Evolutionary conservation across 1,284 basidiomycete species (phyloP).

Genomic region (Chalciporus piperatoides): DNA sequence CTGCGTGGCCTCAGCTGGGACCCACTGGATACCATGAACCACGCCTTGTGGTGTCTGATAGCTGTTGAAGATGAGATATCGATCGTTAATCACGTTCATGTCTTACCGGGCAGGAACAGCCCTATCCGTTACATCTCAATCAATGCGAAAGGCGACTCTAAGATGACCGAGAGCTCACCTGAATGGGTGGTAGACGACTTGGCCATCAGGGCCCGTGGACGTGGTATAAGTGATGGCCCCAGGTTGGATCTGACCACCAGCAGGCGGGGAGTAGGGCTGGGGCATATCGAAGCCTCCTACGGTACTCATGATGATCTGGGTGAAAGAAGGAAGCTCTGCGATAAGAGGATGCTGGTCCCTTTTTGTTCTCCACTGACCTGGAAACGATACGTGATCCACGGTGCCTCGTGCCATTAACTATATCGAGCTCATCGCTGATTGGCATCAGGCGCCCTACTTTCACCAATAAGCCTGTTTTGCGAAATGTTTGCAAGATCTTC

Average conservation of each 20-base stretch:
- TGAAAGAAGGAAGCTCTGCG: slow-evolving; percentile 13
- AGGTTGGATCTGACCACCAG: slow-evolving; percentile 42
- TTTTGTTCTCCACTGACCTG: slow-evolving; percentile 23
- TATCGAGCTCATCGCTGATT: slow-evolving; percentile 33
- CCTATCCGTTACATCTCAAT: slow-evolving; percentile 36
- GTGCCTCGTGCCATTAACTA: slow-evolving; percentile 30
- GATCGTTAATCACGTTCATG: slow-evolving; percentile 2
- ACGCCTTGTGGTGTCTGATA: slow-evolving; percentile 67
- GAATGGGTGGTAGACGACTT: slow-evolving; percentile 63
- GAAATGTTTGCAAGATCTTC: neutral
- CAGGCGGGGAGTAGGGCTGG: slow-evolving; percentile 31
- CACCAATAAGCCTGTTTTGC: neutral
- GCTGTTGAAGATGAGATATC: slow-evolving; percentile 38
- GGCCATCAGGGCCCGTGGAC: slow-evolving; percentile 54
- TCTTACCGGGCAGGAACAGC: slow-evolving; percentile 65
- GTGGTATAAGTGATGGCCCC: slow-evolving; percentile 70
- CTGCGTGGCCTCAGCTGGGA: slow-evolving; percentile 62
- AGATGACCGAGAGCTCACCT: slow-evolving; percentile 43
- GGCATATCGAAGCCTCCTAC: slow-evolving; percentile 22
- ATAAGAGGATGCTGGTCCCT: slow-evolving; percentile 10
- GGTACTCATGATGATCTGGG: slow-evolving; percentile 21
- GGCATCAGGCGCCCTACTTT: slow-evolving; percentile 8
- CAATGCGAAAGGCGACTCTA: slow-evolving; percentile 9
- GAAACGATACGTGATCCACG: slow-evolving; percentile 12
- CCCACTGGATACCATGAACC: slow-evolving; percentile 71